Base-by-base conservation (phyloP, 495 filamentous ascomycete genomes). In the Hypoxylon fragiforme region DNA sequence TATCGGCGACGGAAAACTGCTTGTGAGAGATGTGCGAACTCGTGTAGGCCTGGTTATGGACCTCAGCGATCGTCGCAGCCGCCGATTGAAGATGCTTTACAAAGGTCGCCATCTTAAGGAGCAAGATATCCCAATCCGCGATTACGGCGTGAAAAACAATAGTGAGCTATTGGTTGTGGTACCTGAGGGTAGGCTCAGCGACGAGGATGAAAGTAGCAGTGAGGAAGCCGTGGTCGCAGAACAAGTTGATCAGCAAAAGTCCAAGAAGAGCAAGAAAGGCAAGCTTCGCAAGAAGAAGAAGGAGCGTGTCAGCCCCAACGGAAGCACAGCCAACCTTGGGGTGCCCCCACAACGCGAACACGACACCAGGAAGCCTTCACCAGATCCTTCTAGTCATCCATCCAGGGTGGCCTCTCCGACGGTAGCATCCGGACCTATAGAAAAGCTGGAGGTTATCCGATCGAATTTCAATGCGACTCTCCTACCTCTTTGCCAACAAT, bases 61-160 rank as follows among this genome's bases (percentile, higher is more conserved):
- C 19, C 73, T 87, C 11, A 70, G 75, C 5, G 78, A 85, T 50
- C 76, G 81, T n/a, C 74, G 81, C 7, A 65, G 59, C 21, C 62
- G 48, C 35, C 70, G 80, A 6, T 70, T 96, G 56, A 87, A 85
- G 60, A 68, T 96, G 64, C 78, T 91, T 39, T 95, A 92, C 77
- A 92, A 92, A 68, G 91, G 91, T 7, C 84, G 83, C 50, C 77
- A 85, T 13, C 69, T 96, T 31, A 86, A 85, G 63, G 82, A 91
- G 53, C 78, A 85, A 57, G 57, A 73, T 6, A 70, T 72, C n/a
- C 79, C 82, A 3, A 85, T 88, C 60, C 78, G 86, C 49, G 77
- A 85, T 16, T 91, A 91, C 57, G 86, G 87, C 3, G 77, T 92
- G 52, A 88, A 90, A 75, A 85, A 89, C 62, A 85, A 91, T 52